Conservation (phyloP, 164 flowering plant species). For the Stephania japonica region DNA sequence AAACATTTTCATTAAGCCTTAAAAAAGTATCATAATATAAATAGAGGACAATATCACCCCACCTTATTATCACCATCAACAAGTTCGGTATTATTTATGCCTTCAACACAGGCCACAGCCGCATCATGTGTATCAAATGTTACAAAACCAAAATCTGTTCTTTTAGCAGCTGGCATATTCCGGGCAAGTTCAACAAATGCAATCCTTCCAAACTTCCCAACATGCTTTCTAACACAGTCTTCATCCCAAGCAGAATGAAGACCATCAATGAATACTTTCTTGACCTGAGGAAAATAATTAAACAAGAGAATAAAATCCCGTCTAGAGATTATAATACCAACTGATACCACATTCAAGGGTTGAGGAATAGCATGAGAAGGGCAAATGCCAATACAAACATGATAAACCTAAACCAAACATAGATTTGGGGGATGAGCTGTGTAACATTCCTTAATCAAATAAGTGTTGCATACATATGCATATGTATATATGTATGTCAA, state of each 20-base stretch:
- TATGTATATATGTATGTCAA: too few species aligned
- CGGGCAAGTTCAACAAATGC: slow-evolving; percentile 32
- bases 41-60: not conserved
- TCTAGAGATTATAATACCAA: not conserved
- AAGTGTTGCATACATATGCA: not conserved
- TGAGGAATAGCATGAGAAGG: not conserved
- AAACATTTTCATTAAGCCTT: not conserved
- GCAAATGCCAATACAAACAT: not conserved
- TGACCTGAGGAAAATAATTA: slow-evolving; percentile 20
- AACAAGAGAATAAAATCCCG: not conserved
- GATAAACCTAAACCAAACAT: not conserved
- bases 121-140: slow-evolving; percentile 30
- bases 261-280: slow-evolving; percentile 27
- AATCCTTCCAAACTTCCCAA: slow-evolving; percentile 26
- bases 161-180: slow-evolving; percentile 32
- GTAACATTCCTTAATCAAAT: not conserved
- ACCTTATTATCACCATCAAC: slow-evolving; percentile 26
- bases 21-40: not conserved
- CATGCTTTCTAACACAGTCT: slow-evolving; percentile 22
- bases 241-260: slow-evolving; percentile 32
- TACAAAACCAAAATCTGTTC: slow-evolving; percentile 32
- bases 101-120: slow-evolving; percentile 28
- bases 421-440: not conserved
- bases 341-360: not conserved
- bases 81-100: slow-evolving; percentile 21